Evolutionary conservation across 176 grass and related monocot genomes (phyloP), one percentile per base, ranked within the genome.

Genomic region (Oryza brachyantha): DNA sequence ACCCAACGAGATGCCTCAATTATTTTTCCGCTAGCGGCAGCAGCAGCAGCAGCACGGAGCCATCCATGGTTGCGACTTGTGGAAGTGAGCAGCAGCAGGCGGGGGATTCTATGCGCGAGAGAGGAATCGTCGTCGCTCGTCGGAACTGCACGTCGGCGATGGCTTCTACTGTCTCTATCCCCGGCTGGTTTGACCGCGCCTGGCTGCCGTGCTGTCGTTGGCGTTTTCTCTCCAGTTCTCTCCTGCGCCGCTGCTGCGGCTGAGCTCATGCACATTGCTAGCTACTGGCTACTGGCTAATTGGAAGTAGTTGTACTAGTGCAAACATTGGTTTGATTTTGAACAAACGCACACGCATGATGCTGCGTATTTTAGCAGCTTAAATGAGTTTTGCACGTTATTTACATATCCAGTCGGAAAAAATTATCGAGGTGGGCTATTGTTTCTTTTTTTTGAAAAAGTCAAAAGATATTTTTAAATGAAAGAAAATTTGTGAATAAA

Each of bases 141-240:
- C 25, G 36, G 37, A 58, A 68, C 71, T 68, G 29, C 48, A 61
- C 68, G 66, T 78, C 36, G 86, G 69, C 80, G 29, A 77, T 43
- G 34, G 43, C 37, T 77, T 83, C 74, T 73, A 68, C 1, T 65
- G n/a, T n/a, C n/a, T n/a, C n/a, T n/a, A n/a, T n/a, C n/a, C 79
- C 45, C 57, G n/a, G 58, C 19, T 45, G 24, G 8, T 76, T 71
- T 73, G 73, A 83, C 73, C 12, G 16, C 19, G 19, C 21, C 37
- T 57, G 34, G 0, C 6, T 57, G 34, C 0, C 6, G 21, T 10
- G 21, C n/a, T 10, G 27, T 21, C 7, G 5, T 50, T 19, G 34
- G 19, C 17, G n/a, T n/a, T 61, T 24, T 71, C 22, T 70, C 14
- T 13, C 4, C 24, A 63, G 24, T 29, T 63, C 11, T 64, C 16